Evolutionary conservation across 441 rosid genomes (phyloP), one percentile per base, ranked within the genome.

Genomic region (Populus tomentosa): DNA sequence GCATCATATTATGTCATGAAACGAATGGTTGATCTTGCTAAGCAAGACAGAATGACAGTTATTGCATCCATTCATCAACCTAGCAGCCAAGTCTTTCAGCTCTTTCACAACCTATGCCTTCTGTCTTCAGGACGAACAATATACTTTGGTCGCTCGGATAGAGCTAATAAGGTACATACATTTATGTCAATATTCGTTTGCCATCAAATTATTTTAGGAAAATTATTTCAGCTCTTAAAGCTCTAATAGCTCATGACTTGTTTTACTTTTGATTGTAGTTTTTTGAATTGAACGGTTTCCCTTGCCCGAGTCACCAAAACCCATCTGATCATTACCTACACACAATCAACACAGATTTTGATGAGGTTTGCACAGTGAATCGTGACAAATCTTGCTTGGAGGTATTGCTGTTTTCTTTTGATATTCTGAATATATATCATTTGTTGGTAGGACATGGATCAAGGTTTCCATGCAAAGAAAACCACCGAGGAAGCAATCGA

Each of bases 11-110:
- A 89, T 75, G 87, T 89, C 6, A 89, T 83, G 85, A 89, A 53
- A 35, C 78, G 81, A 28, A 80, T 89, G 2, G 79, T 83, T 0
- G 77, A 68, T 30, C 90, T 89, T 7, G 84, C 83, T 3, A 65
- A 53, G 8, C 81, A 76, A 10, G 84, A 87, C 61, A 66, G 80
- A 21, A 82, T 82, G 74, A 89, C 85, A 0, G 80, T 85, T 16
- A 23, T 89, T 3, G 87, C 88, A 1, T 86, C 88, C 0, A 82
- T 89, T 11, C 92, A 89, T 78, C 92, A 87, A 40, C 90, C 89
- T n/a, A 83, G 87, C 76, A 73, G 81, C 67, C 84, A 89, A 42
- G 89, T 89, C 16, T 89, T 89, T 68, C 85, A 82, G 83, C 84
- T 89, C 23, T 87, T 89, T 59, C 73, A 82, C 5, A 81, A 64